Evolutionary conservation across 2,329 filamentous ascomycete species (phyloP).

Genomic region (Phaeomoniella chlamydospora): DNA sequence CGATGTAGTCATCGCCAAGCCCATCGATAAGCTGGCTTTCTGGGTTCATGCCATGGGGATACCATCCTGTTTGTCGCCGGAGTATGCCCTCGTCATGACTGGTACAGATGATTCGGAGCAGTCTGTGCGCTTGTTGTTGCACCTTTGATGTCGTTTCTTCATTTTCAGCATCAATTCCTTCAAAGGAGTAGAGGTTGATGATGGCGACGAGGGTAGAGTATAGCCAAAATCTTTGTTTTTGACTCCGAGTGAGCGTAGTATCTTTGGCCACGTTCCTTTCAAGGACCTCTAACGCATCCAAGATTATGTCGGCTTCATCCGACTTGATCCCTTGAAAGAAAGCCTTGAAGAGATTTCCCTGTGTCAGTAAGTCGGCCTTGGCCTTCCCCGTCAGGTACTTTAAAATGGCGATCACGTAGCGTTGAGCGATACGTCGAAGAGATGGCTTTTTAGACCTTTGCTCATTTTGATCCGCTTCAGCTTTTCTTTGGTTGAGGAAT

Average conservation of each 20-base stretch:
- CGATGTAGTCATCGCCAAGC: conserved; percentile 34
- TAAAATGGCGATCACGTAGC: conserved; percentile 66
- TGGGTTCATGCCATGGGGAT: conserved; percentile 55
- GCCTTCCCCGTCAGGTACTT: conserved; percentile 62
- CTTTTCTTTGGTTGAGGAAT: conserved; percentile 59
- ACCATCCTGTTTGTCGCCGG: conserved; percentile 67
- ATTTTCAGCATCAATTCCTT: conserved; percentile 22
- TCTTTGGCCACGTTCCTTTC: conserved; percentile 62
- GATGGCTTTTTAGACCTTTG: conserved; percentile 56
- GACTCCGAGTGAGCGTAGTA: conserved; percentile 53
- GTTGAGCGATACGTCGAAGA: conserved; percentile 67
- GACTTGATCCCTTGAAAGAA: conserved; percentile 64
- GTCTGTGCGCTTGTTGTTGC: conserved; percentile 55
- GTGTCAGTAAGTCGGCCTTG: conserved; percentile 70
- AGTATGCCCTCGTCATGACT: conserved; percentile 58
- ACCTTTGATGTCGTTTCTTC: conserved; percentile 36
- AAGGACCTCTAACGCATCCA: conserved; percentile 59
- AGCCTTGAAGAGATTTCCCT: conserved; percentile 52
- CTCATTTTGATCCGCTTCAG: conserved; percentile 29
- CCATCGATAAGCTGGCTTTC: conserved; percentile 34
- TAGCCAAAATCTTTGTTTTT: conserved; percentile 64
- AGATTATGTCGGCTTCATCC: conserved; percentile 61
- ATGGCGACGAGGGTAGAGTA: conserved; percentile 60
- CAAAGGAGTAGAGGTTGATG: conserved; percentile 51
- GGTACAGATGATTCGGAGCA: conserved; percentile 64